These are phyloP conservation scores for Penicillium sp. DNA, from an alignment of 2,329 filamentous ascomycete species.

Conservation along the genomic window DNA sequence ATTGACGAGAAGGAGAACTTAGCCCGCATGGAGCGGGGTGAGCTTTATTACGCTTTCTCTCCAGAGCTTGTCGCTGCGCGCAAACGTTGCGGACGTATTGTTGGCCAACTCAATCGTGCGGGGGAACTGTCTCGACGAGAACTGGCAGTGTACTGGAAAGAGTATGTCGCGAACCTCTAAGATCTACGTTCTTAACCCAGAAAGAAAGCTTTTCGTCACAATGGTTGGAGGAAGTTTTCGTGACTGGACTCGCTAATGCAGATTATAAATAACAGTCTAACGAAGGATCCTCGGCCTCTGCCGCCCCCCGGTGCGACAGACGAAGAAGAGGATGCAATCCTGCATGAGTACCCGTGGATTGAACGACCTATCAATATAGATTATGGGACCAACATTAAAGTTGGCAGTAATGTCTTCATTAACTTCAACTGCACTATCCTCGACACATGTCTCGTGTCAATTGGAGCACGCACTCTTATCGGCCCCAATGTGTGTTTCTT, in stretches of 20 bases:
- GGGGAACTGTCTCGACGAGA: constrained; percentile 57
- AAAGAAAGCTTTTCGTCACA: too few relatives aligned
- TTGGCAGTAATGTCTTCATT: constrained; percentile 72
- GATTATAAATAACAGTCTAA: constrained; percentile 27
- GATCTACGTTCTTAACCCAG: not conserved
- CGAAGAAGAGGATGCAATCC: constrained; percentile 13
- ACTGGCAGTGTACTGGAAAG: constrained; percentile 63
- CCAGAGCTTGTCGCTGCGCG: constrained; percentile 63
- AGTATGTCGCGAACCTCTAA: constrained; percentile 45
- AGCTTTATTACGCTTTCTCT: constrained; percentile 70
- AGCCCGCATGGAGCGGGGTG: constrained; percentile 56
- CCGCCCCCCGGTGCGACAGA: constrained; percentile 5
- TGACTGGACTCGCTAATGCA: not conserved
- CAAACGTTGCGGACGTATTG: constrained; percentile 59
- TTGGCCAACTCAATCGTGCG: constrained; percentile 55
- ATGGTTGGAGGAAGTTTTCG: not conserved
- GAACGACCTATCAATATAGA: constrained; percentile 69
- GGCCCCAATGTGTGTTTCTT: constrained; percentile 76
- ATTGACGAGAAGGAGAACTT: constrained; percentile 19
- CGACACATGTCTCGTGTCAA: constrained; percentile 70
- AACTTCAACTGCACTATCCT: constrained; percentile 73
- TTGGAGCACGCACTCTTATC: constrained; percentile 73
- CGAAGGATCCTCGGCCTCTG: constrained; percentile 1
- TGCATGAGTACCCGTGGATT: constrained; percentile 39
- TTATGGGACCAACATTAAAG: constrained; percentile 71